Evolutionary conservation across 2,329 filamentous ascomycete species (phyloP), one percentile per base, ranked within the genome.

Genomic region (Boeremia lycopersici): DNA sequence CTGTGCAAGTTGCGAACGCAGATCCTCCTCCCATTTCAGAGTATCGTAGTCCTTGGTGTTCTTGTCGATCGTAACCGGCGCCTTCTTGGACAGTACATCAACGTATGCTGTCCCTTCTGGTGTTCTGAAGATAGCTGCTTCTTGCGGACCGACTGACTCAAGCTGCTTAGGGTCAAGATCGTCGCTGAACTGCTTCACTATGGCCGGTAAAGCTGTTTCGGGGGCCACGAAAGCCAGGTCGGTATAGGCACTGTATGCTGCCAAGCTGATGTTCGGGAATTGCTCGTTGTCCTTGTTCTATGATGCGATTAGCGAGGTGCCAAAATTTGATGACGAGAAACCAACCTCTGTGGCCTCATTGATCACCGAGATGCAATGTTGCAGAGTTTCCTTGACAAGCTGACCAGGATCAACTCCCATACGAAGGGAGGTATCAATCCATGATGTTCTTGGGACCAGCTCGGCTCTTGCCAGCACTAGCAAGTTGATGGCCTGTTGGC

Each of bases 21-120:
- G 82, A 61, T 99, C 95, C 72, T 93, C 89, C 75, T 99, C 95
- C 95, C 96, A 99, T 75, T 96, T 97, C 35, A 97, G 77, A 1
- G 91, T 96, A 65, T 99, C 91, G 67, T 97, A 96, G 72, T 98
- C 95, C 73, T 96, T 97, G 43, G 86, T 88, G 67, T 91, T 96
- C 77, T 96, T 98, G 76, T 92, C 89, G 3, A 91, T 86, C 2
- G 89, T 78, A 33, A 85, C 85, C 54, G 86, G 85, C 1, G 86
- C 80, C 72, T 96, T 96, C 71, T 91, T 93, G 30, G 89, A 90
- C 6, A 99, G 82, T 0, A 98, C 90, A 75, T 99, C 95, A 17
- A 99, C 83, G 65, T 96, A 98, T 12, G 88, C 84, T 1, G 89
- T 93, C 1, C 92, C 93, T 72, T 96, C 91, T 1, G 92, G 89